Evolutionary conservation across 2,329 filamentous ascomycete species (phyloP), one percentile per base, ranked within the genome.

Genomic region (Calycina marina): DNA sequence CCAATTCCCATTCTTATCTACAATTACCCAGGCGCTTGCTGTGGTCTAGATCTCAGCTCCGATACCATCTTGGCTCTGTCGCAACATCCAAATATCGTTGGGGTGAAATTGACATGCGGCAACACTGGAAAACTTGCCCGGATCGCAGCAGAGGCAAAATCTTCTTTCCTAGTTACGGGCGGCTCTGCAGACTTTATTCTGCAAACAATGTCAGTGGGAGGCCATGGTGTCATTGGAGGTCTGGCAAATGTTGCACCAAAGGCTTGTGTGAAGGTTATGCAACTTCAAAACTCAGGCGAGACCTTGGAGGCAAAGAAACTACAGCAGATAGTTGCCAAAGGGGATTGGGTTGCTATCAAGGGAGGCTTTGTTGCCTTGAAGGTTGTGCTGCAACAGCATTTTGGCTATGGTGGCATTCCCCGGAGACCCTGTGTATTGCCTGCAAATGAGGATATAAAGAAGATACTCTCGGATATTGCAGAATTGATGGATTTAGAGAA

Each of bases 131-230:
- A 71, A 47, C 56, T 70, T 35, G 59, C 62, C 42, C 51, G 66
- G 40, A 50, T 67, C 25, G 64, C 44, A 59, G 74, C 12, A 67
- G 66, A 32, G 18, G 58, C 56, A 12, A 13, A 18, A 5, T 53
- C 22, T 46, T 57, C 6, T 32, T 82, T 81, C 58, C 64, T 76
- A 51, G 74, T 72, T 38, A 69, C 76, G 47, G 77, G 73, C 20
- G 77, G 78, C 35, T 76, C 70, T 20, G 73, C 74, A 32, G 77
- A 83, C 55, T 81, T 81, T 51, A 73, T 70, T 9, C 56, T 82
- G 5, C 76, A 79, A 51, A 72, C 71, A 0, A 53, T 79, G 14
- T 62, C 77, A 16, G 74, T 70, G 2, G 77, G 77, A 9, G 76
- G 72, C 1, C 67, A 72, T 30, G 77, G 78, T 16, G 65, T 77